phyloP scores from a whole-genome alignment of 768 basidiomycete genomes.

The Kwoniella europaea region DNA sequence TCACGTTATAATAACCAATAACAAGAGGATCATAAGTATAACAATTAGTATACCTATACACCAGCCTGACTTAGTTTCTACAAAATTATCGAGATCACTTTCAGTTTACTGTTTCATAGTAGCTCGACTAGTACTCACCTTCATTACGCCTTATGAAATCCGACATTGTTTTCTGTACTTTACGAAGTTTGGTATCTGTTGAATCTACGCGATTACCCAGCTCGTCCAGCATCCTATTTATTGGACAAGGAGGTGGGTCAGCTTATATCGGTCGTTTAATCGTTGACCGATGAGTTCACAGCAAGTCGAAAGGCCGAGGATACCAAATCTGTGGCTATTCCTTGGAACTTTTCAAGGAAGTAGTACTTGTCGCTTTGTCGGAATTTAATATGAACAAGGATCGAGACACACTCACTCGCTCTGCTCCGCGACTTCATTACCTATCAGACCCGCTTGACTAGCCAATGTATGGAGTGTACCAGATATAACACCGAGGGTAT shows the following conservation, averaged over 20 bases:
- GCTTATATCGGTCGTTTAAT: too few species aligned
- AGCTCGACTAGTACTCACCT: conserved; percentile 59
- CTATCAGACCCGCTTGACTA: conserved; percentile 93
- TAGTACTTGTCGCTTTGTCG: too few species aligned
- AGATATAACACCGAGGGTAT: conserved; percentile 81
- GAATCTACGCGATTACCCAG: conserved; percentile 74
- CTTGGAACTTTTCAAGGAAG: too few species aligned
- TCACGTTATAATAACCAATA: conserved; percentile 77
- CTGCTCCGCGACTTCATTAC: conserved; percentile 87
- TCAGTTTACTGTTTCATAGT: too few species aligned
- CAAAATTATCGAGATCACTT: not conserved
- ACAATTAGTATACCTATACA: conserved; percentile 84
- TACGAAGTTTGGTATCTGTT: conserved; percentile 69
- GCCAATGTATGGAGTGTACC: conserved; percentile 83
- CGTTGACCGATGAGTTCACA: too few species aligned
- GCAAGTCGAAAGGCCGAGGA: too few species aligned
- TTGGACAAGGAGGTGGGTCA: too few species aligned
- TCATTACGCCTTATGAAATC: conserved; percentile 86
- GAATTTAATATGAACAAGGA: too few species aligned
- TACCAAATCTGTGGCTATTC: too few species aligned
- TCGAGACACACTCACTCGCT: conserved; percentile 73
- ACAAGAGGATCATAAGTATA: conserved; percentile 73
- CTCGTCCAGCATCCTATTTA: conserved; percentile 81
- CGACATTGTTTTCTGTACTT: conserved; percentile 71
- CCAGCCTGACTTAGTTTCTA: conserved; percentile 87